Evolutionary conservation across 441 rosid genomes (phyloP).

Genomic region (Sinapis alba): DNA sequence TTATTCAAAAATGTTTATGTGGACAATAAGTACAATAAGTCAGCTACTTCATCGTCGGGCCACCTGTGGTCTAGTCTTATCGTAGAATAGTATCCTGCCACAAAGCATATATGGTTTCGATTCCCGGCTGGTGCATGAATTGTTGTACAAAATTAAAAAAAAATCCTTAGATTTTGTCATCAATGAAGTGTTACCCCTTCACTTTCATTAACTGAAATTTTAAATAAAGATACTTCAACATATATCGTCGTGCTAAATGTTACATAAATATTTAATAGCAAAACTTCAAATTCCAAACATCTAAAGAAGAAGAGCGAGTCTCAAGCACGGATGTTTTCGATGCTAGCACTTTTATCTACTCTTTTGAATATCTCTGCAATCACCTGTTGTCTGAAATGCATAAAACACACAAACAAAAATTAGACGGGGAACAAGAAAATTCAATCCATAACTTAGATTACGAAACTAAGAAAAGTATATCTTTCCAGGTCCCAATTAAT

Average conservation of each 20-base stretch:
- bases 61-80: slow-evolving; percentile 76
- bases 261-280: slow-evolving; percentile 16
- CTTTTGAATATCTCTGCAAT: too few relatives aligned
- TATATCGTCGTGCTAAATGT: not conserved
- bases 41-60: not conserved
- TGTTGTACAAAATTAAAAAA: not conserved
- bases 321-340: slow-evolving; percentile 79
- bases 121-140: slow-evolving; percentile 43
- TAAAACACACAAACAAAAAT: too few relatives aligned
- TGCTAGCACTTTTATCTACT: slow-evolving; percentile 64
- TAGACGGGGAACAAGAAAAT: too few relatives aligned
- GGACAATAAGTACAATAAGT: too few relatives aligned
- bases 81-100: slow-evolving; percentile 87
- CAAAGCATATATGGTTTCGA: slow-evolving; percentile 85
- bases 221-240: not conserved
- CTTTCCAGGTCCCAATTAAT: too few relatives aligned
- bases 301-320: not conserved
- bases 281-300: slow-evolving; percentile 22
- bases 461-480: too few relatives aligned
- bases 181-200: not conserved
- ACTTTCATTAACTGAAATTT: not conserved
- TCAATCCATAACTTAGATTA: too few relatives aligned
- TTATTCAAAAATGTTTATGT: too few relatives aligned
- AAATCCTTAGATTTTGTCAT: not conserved
- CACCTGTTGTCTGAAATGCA: too few relatives aligned